A percentile compares a stretch with the other conserved stretches of the same genome.
These are phyloP conservation scores for Myxozyma kluyveri DNA, from an alignment of 805 yeast genomes.

Conservation along the genomic window DNA sequence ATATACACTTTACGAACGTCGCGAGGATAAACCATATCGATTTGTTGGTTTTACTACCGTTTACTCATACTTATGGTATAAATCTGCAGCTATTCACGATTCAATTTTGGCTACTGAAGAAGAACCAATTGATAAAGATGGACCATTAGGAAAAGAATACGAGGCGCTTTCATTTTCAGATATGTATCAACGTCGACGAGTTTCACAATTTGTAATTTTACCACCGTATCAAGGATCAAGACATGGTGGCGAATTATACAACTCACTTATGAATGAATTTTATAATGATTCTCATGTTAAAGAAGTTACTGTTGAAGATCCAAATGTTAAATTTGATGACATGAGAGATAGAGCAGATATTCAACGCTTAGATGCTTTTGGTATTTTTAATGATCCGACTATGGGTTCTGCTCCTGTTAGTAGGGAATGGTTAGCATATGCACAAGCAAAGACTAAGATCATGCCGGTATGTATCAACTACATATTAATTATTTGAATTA, in stretches of 20 bases:
- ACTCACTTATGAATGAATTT: constrained; percentile 56
- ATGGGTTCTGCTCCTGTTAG: constrained; percentile 26
- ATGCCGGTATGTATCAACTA: too few relatives aligned
- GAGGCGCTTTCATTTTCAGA: constrained; percentile 18
- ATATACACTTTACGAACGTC: constrained; percentile 49
- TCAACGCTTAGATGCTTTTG: constrained; percentile 44
- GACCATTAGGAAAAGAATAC: background rate
- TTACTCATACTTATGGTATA: constrained; percentile 78
- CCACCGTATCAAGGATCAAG: constrained; percentile 79
- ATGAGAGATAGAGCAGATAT: constrained; percentile 81
- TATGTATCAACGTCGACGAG: constrained; percentile 57
- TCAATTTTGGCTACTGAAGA: constrained; percentile 7
- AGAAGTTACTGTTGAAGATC: constrained; percentile 91
- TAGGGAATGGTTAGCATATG: constrained; percentile 43
- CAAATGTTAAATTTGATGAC: constrained; percentile 88
- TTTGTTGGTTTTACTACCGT: constrained; percentile 80
- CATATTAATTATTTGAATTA: background rate
- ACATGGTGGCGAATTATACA: constrained; percentile 67
- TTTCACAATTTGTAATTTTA: constrained; percentile 79
- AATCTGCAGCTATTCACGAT: constrained; percentile 54
- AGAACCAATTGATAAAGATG: background rate
- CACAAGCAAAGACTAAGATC: constrained; percentile 51
- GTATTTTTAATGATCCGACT: constrained; percentile 31
- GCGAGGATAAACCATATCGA: constrained; percentile 34
- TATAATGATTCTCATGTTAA: constrained; percentile 48